phyloP scores from a whole-genome alignment of 805 yeast species.

The Ogataea wickerhamii region DNA sequence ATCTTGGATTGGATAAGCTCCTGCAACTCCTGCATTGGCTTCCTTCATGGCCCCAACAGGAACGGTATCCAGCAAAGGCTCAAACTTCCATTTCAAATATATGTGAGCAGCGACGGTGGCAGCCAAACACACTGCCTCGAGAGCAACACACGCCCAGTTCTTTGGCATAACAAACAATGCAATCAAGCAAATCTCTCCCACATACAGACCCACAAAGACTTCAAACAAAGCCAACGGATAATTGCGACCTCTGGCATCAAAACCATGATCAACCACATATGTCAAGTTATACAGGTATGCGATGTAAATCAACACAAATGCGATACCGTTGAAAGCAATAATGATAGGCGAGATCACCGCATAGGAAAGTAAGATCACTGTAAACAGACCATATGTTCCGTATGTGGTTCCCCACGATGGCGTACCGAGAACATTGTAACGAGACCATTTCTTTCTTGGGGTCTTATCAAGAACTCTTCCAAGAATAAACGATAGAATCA shows the following conservation, averaged over 20 bases:
- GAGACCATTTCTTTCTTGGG: constrained; percentile 88
- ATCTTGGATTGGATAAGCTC: constrained; percentile 56
- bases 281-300: constrained; percentile 61
- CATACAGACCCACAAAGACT: constrained; percentile 65
- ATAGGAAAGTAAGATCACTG: constrained; percentile 69
- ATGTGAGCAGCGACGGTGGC: constrained; percentile 58
- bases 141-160: constrained; percentile 73
- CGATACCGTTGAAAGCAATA: constrained; percentile 60
- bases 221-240: constrained; percentile 72
- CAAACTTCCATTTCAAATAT: constrained; percentile 54
- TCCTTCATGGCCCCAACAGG: constrained; percentile 61
- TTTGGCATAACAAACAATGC: constrained; percentile 75
- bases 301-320: constrained; percentile 53
- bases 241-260: constrained; percentile 68
- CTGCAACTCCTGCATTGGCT: constrained; percentile 36
- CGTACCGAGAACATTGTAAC: constrained; percentile 58
- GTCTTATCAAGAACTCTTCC: constrained; percentile 75
- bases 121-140: constrained; percentile 59
- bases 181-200: constrained; percentile 64
- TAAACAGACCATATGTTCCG: constrained; percentile 73
- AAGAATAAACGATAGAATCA: constrained; percentile 67
- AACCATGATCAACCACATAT: constrained; percentile 57
- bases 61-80: constrained; percentile 62
- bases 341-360: constrained; percentile 76
- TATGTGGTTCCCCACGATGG: constrained; percentile 81